Conservation (phyloP, 257 asterid genomes). For the Gentiana macrophylla region DNA sequence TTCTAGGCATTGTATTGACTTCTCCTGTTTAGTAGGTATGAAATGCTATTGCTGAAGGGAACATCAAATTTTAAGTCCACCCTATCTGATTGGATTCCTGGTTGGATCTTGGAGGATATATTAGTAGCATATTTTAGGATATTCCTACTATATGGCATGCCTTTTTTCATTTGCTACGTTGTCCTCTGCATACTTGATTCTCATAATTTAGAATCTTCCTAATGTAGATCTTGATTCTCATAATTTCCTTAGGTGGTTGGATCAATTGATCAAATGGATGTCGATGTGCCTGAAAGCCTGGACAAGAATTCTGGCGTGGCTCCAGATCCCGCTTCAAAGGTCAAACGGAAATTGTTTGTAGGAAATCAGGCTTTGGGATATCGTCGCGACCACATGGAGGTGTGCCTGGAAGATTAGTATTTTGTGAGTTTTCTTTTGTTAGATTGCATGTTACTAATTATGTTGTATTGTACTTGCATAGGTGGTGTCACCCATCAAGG, state of each 20-base stretch:
- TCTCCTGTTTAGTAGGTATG: too few relatives aligned
- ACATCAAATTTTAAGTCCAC: too few relatives aligned
- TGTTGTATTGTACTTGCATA: slow-evolving; percentile 18
- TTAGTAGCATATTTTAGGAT: too few relatives aligned
- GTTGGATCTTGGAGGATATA: too few relatives aligned
- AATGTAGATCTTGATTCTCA: neutral
- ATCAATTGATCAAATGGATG: slow-evolving; percentile 86
- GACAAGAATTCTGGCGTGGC: slow-evolving; percentile 62
- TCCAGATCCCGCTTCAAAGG: slow-evolving; percentile 65
- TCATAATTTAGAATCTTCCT: too few relatives aligned
- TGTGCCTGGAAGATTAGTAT: slow-evolving; percentile 10
- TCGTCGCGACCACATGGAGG: slow-evolving; percentile 96
- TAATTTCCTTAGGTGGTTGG: slow-evolving; percentile 60
- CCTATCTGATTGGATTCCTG: too few relatives aligned
- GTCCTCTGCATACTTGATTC: too few relatives aligned
- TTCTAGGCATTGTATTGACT: too few relatives aligned
- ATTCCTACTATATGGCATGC: too few relatives aligned
- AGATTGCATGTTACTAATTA: slow-evolving; percentile 7
- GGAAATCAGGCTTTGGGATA: slow-evolving; percentile 90
- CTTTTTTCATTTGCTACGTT: too few relatives aligned
- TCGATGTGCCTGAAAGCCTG: slow-evolving; percentile 56
- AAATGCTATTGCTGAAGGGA: too few relatives aligned
- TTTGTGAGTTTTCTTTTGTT: slow-evolving; percentile 11
- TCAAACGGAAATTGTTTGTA: slow-evolving; percentile 61
- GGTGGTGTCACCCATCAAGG: slow-evolving; percentile 84